phyloP scores from a whole-genome alignment of 2,329 filamentous ascomycete species.

The Botrytis pseudocinerea region DNA sequence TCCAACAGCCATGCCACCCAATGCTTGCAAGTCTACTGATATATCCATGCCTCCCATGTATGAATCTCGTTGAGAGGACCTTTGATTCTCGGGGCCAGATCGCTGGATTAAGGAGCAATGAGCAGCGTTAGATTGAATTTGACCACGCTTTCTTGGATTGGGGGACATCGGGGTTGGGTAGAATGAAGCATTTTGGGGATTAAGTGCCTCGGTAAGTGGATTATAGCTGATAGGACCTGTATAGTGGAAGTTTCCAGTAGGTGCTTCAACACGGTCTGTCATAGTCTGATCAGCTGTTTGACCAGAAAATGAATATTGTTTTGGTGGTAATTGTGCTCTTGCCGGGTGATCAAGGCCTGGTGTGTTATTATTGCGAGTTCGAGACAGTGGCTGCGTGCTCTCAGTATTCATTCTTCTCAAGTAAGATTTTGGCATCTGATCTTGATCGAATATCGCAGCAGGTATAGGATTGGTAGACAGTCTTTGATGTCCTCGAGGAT shows the following conservation, averaged over 20 bases:
- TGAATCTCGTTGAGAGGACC: not conserved
- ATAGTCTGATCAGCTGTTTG: not conserved
- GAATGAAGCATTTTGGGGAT: not conserved
- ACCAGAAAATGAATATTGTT: not conserved
- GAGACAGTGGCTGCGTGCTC: not conserved
- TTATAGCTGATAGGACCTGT: not conserved
- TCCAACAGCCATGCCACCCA: not conserved
- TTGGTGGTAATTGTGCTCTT: too few relatives aligned
- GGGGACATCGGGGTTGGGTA: not conserved
- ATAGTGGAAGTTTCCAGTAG: not conserved
- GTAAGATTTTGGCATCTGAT: not conserved
- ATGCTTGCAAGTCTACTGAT: not conserved
- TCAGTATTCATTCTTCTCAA: not conserved
- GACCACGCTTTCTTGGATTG: not conserved
- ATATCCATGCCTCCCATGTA: not conserved
- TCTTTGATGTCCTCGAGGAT: not conserved
- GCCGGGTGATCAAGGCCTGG: fast-evolving
- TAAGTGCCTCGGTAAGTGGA: not conserved
- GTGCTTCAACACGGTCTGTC: not conserved
- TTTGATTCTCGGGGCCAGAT: not conserved
- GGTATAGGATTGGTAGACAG: not conserved
- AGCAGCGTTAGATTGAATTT: not conserved
- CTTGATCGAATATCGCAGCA: not conserved
- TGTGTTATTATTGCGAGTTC: not conserved
- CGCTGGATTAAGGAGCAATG: not conserved